Evolutionary conservation across 352 stramenopile genomes (phyloP).

Genomic region (Nothophytophthora sp.): DNA sequence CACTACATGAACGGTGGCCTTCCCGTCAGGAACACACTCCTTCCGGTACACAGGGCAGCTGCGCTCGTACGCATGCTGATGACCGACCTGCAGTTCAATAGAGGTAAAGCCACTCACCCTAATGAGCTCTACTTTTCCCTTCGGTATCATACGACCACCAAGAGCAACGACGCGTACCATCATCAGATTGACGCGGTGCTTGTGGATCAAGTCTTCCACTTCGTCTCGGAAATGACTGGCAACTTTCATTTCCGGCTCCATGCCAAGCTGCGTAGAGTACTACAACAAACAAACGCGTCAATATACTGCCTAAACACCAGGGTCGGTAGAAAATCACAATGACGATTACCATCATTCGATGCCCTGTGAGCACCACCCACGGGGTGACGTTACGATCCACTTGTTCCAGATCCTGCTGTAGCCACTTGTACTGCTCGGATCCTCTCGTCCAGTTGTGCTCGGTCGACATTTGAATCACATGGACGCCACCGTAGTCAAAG

Average conservation of each 20-base stretch:
- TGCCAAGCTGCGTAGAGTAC: slow-evolving; percentile 57
- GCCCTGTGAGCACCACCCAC: slow-evolving; percentile 91
- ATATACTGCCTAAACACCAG: neutral
- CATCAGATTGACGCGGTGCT: slow-evolving; percentile 89
- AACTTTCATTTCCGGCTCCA: slow-evolving; percentile 65
- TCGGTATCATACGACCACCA: neutral
- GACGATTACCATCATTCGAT: slow-evolving; percentile 84
- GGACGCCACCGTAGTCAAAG: slow-evolving; percentile 87
- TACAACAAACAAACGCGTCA: slow-evolving; percentile 9
- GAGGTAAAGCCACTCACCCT: too few relatives aligned
- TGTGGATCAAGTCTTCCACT: slow-evolving; percentile 87
- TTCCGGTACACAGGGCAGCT: slow-evolving; percentile 79
- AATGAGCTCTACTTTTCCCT: too few relatives aligned
- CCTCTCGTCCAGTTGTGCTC: slow-evolving; percentile 90
- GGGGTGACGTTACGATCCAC: slow-evolving; percentile 86
- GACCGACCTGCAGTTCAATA: slow-evolving; percentile 51
- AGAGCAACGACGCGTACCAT: slow-evolving; percentile 40
- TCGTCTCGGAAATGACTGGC: slow-evolving; percentile 80
- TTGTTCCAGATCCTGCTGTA: slow-evolving; percentile 70
- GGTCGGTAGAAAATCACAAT: neutral
- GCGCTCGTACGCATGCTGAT: slow-evolving; percentile 91
- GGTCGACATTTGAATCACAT: slow-evolving; percentile 90
- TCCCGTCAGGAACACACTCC: slow-evolving; percentile 54
- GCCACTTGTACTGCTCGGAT: slow-evolving; percentile 88
- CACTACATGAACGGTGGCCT: slow-evolving; percentile 73